Evolutionary conservation across 106 monocot species (phyloP), one percentile per base, ranked within the genome.

Genomic region (Dendrobium officinale): DNA sequence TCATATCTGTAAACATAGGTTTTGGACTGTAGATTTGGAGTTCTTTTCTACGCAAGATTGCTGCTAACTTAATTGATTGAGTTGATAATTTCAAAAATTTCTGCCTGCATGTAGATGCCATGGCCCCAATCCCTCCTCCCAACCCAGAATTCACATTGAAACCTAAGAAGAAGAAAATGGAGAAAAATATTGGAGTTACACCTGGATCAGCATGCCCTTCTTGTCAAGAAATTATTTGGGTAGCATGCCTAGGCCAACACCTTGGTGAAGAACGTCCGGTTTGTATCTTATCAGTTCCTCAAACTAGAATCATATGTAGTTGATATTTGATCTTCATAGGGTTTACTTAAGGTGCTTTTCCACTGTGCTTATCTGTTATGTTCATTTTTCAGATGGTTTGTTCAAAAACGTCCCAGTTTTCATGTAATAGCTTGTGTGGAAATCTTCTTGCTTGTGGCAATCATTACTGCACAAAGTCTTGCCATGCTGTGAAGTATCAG

Each of bases 381-480:
- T 79, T 75, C 75, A 22, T 40, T 26, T 83, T 84, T 76, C 81
- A 98, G 98, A 91, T 98, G 90, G 48, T 98, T 47, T 98, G 98
- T 76, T 91, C 89, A 27, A 85, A 78, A 79, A 89, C 72, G 83
- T 78, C 73, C 41, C 83, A 15, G 6, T 98, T 91, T 89, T 91
- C 95, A 11, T 98, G 94, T 86, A 82, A 87, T 41, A 92, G 95
- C 83, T 81, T 92, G 33, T 98, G 98, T 88, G 98, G 98, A 8
- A 89, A 88, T 82, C 84, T 79, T 85, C 94, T 98, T 79, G 51
- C 82, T 9, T 98, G 98, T 81, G 92, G 98, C 61, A 98, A 98
- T 80, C 98, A 98, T 92, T 95, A 89, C 72, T 95, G 94, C 84
- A 92, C 94, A 77, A 98, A 90, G 84, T 45, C 90, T 80, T 98